phyloP scores from a whole-genome alignment of 2,329 filamentous ascomycete species.

The Hyphodiscus sp. region DNA sequence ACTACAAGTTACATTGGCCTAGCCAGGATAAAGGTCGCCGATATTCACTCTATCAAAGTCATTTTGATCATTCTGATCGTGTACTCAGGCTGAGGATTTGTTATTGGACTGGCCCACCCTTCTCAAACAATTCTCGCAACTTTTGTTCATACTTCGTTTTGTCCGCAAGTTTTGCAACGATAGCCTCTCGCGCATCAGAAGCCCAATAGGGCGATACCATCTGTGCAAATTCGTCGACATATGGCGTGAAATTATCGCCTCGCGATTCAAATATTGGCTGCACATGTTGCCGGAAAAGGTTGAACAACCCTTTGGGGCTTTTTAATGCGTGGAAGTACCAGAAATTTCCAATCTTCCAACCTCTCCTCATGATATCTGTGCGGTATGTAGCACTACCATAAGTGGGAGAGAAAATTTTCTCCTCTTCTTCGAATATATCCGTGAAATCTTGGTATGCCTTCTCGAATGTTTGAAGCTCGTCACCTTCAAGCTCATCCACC shows the following conservation, averaged over 20 bases:
- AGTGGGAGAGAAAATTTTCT: constrained; percentile 8
- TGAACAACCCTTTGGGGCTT: constrained; percentile 21
- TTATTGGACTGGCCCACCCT: neutral
- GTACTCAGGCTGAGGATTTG: neutral
- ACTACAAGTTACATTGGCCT: neutral
- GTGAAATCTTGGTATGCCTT: constrained; percentile 17
- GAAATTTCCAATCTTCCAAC: constrained; percentile 22
- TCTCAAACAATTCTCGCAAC: constrained; percentile 9
- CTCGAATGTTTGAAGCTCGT: constrained; percentile 15
- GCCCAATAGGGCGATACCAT: constrained; percentile 11
- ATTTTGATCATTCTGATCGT: neutral
- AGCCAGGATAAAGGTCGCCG: neutral
- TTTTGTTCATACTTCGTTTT: constrained; percentile 8
- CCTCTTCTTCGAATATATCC: constrained; percentile 18
- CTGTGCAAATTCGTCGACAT: constrained; percentile 2
- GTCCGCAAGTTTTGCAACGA: constrained; percentile 7
- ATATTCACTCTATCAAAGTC: neutral
- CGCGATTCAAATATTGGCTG: constrained; percentile 16
- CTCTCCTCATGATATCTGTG: constrained; percentile 16
- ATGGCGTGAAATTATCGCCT: neutral
- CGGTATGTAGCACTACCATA: constrained; percentile 11
- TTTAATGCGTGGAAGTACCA: constrained; percentile 23
- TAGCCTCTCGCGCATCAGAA: constrained; percentile 2
- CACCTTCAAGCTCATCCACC: constrained; percentile 12
- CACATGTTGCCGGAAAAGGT: constrained; percentile 21